A percentile compares a stretch with the other conserved stretches of the same genome.
Conservation (phyloP, 371 early-diverging fungal species). For the Encephalitozoon hellem region DNA sequence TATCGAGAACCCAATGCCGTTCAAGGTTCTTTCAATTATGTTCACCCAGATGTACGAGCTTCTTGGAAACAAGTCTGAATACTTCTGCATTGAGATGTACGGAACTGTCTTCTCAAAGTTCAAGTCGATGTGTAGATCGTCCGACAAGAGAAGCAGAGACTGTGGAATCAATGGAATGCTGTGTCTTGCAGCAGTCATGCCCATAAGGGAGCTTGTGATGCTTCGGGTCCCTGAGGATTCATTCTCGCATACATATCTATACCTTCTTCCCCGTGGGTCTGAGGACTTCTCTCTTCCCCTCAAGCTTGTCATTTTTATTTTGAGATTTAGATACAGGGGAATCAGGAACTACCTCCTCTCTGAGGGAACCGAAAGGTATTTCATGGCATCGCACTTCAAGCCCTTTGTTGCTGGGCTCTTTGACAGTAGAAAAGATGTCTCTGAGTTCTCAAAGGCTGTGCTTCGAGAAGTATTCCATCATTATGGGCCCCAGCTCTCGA, state of each 20-base stretch:
- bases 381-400: neutral
- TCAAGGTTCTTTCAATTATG: neutral
- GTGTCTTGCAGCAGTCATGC: neutral
- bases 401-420: neutral
- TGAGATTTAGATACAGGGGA: neutral
- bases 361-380: neutral
- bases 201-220: neutral
- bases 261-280: neutral
- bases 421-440: neutral
- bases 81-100: neutral
- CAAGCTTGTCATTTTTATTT: neutral
- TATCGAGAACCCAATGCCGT: constrained; percentile 4
- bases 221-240: neutral
- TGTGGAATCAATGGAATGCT: neutral
- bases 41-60: neutral
- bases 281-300: neutral
- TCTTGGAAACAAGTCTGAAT: neutral
- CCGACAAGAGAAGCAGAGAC: neutral
- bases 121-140: neutral
- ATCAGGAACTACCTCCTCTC: neutral
- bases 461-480: neutral
- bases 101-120: neutral
- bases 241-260: neutral
- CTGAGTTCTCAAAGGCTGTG: neutral
- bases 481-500: neutral